Conservation (phyloP, 1,139 yeast genomes). For the Lodderomyces jiufengensis region DNA sequence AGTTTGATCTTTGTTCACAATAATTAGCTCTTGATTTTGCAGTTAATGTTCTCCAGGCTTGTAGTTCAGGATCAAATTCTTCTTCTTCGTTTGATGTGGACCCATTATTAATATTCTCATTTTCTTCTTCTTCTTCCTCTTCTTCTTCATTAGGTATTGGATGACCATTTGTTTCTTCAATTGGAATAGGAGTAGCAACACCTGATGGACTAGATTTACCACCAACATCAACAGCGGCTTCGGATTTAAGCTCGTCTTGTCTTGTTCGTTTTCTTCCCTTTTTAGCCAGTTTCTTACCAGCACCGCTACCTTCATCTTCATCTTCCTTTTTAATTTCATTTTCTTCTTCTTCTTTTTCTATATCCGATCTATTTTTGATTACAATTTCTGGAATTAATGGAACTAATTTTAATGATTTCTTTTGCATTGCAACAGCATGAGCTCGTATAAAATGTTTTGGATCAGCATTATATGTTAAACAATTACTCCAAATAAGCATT, state of each 20-base stretch:
- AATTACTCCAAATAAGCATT: conserved; percentile 93
- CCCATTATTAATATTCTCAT: conserved; percentile 12
- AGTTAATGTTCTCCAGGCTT: conserved; percentile 78
- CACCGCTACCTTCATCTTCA: conserved; percentile 33
- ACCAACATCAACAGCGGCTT: conserved; percentile 5
- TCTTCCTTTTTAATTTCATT: conserved; percentile 36
- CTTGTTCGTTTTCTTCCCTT: conserved; percentile 44
- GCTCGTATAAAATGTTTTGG: conserved; percentile 88
- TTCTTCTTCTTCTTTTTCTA: conserved; percentile 69
- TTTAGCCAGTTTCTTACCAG: conserved; percentile 34
- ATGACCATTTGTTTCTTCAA: background rate
- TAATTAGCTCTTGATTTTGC: conserved; percentile 77
- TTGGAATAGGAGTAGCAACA: conserved; percentile 7
- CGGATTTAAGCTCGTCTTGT: conserved; percentile 34
- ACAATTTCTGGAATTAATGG: conserved; percentile 89
- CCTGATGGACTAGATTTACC: conserved; percentile 9
- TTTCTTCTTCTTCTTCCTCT: conserved; percentile 6
- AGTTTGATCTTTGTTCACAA: conserved; percentile 62
- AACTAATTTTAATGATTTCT: conserved; percentile 68
- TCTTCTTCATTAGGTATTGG: conserved; percentile 1
- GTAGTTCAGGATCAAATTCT: conserved; percentile 61
- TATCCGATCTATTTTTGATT: conserved; percentile 76
- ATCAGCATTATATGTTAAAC: conserved; percentile 89
- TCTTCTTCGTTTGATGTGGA: conserved; percentile 40
- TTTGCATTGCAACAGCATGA: conserved; percentile 96